Evolutionary conservation across 345 rosid species (phyloP).

Genomic region (Gynandropsis gynandra): DNA sequence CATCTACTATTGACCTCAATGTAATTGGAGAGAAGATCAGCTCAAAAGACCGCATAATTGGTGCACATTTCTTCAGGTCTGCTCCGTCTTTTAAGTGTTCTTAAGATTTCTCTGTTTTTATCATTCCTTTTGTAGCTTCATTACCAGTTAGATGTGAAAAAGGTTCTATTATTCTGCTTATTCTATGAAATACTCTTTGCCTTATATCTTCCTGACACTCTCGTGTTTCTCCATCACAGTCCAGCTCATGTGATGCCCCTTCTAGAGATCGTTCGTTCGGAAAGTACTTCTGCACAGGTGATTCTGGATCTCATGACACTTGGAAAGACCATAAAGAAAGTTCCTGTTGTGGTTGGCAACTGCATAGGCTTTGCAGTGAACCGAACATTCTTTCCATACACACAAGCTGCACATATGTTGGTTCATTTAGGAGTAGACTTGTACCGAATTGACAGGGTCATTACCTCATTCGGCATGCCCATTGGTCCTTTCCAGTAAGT

Average conservation of each 20-base stretch:
- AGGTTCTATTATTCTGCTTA: too few species aligned
- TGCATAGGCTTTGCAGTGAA: constrained; percentile 96
- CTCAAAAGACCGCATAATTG: constrained; percentile 77
- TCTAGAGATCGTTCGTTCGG: constrained; percentile 82
- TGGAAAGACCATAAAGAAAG: constrained; percentile 81
- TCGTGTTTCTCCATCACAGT: constrained; percentile 35
- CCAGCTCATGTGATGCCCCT: constrained; percentile 98
- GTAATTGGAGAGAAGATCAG: constrained; percentile 67
- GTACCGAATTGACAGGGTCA: constrained; percentile 78
- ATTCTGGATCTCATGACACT: constrained; percentile 86
- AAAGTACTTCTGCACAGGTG: constrained; percentile 77
- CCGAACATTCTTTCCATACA: constrained; percentile 79
- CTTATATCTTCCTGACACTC: not conserved
- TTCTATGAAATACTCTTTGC: too few species aligned
- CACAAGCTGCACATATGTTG: constrained; percentile 66
- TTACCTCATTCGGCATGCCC: constrained; percentile 81
- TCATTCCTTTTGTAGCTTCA: not conserved
- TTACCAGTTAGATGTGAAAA: not conserved
- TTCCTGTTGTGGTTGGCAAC: constrained; percentile 93
- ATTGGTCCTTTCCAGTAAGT: constrained; percentile 92
- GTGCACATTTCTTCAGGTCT: constrained; percentile 98
- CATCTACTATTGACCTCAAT: constrained; percentile 80
- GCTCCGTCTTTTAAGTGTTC: not conserved
- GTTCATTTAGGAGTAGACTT: constrained; percentile 75
- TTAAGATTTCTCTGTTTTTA: not conserved